Evolutionary conservation across 352 stramenopile genomes (phyloP).

Genomic region (Globisporangium emineosum): DNA sequence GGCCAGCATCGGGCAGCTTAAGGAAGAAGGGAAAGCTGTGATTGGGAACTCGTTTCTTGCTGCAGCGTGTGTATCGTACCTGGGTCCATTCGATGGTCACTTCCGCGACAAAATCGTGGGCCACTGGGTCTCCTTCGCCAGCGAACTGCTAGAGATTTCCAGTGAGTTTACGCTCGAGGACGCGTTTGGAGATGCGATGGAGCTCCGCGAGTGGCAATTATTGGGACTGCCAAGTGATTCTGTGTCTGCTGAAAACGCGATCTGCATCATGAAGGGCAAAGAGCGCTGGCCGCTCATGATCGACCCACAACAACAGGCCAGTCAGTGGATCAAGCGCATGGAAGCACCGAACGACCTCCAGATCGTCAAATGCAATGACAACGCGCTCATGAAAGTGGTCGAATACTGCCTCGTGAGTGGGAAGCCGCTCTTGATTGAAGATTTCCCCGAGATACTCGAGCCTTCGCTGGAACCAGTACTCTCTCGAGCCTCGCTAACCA

Average conservation of each 20-base stretch:
- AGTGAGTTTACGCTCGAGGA: conserved; percentile 52
- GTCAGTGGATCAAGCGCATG: conserved; percentile 89
- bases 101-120: conserved; percentile 37
- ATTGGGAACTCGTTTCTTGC: conserved; percentile 62
- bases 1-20: conserved; percentile 50
- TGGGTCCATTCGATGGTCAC: conserved; percentile 57
- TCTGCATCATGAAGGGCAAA: conserved; percentile 83
- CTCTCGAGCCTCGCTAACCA: conserved; percentile 14
- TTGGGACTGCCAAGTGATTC: conserved; percentile 85
- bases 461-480: conserved; percentile 57
- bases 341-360: conserved; percentile 66
- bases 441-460: conserved; percentile 50
- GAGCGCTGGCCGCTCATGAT: conserved; percentile 93
- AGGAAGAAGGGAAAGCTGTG: conserved; percentile 40
- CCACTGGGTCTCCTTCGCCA: conserved; percentile 29
- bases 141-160: conserved; percentile 30
- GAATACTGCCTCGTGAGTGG: conserved; percentile 36
- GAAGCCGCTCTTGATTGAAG: conserved; percentile 56
- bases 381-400: conserved; percentile 33
- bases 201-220: conserved; percentile 88
- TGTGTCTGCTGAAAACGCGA: conserved; percentile 88
- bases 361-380: conserved; percentile 63
- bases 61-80: conserved; percentile 58
- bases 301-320: conserved; percentile 92
- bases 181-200: conserved; percentile 75